phyloP scores from a whole-genome alignment of 768 basidiomycete species.

The Strobilomyces dryophilus region DNA sequence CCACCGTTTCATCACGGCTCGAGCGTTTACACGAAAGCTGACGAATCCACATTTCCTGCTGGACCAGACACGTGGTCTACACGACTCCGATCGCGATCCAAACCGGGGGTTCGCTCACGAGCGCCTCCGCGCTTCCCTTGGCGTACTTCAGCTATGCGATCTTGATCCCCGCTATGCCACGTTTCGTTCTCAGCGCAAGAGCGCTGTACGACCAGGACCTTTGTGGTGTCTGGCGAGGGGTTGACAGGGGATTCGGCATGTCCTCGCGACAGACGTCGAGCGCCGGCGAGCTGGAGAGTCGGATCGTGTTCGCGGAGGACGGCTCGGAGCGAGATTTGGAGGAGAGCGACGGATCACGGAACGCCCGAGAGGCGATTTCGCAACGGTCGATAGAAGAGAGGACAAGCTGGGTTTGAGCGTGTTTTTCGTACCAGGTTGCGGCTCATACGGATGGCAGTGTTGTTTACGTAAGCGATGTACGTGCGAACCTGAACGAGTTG shows the following conservation, averaged over 20 bases:
- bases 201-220: not conserved
- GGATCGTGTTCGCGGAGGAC: not conserved
- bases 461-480: too few relatives aligned
- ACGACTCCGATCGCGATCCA: not conserved
- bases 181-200: not conserved
- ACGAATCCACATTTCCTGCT: not conserved
- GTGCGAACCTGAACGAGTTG: too few relatives aligned
- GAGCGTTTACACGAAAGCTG: not conserved
- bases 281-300: not conserved
- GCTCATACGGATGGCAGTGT: too few relatives aligned
- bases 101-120: not conserved
- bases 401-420: not conserved
- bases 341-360: not conserved
- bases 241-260: not conserved
- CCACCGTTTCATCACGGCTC: too few relatives aligned
- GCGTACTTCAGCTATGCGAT: not conserved
- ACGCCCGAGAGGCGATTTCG: not conserved
- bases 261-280: not conserved
- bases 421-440: not conserved
- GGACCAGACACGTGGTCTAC: not conserved
- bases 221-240: not conserved
- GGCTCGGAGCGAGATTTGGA: not conserved
- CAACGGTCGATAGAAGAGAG: not conserved
- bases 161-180: not conserved
- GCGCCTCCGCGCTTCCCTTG: not conserved